A percentile compares a stretch with the other conserved stretches of the same genome.
These are phyloP conservation scores for Candida neerlandica DNA, from an alignment of 1,139 yeast genomes.

Conservation along the genomic window DNA sequence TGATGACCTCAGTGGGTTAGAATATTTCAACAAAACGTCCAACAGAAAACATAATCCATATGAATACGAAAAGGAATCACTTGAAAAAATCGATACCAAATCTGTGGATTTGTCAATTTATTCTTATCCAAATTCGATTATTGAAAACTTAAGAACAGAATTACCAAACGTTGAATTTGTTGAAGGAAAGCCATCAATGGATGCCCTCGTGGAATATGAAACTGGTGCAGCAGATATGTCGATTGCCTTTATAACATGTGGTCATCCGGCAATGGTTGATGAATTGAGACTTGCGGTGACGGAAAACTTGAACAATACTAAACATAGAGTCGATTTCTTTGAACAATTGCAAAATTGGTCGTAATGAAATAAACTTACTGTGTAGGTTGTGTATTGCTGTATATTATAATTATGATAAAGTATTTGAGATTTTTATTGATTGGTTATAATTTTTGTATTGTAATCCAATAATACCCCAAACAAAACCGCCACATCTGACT, in stretches of 20 bases:
- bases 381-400: neutral
- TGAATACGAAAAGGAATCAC: slow-evolving; percentile 4
- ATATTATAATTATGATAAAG: neutral
- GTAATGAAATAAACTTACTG: neutral
- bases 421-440: neutral
- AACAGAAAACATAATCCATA: neutral
- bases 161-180: slow-evolving; percentile 26
- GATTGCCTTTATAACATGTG: slow-evolving; percentile 39
- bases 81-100: slow-evolving; percentile 19
- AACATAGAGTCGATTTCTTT: slow-evolving; percentile 27
- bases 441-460: no score
- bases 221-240: slow-evolving; percentile 28
- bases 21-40: neutral
- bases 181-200: slow-evolving; percentile 34
- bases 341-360: slow-evolving; percentile 33
- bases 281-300: slow-evolving; percentile 30
- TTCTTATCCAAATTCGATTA: slow-evolving; percentile 8
- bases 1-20: slow-evolving; percentile 8
- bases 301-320: slow-evolving; percentile 22
- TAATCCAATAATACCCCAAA: no score
- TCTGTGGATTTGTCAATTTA: slow-evolving; percentile 8
- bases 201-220: slow-evolving; percentile 23
- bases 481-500: no score
- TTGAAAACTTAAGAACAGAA: slow-evolving; percentile 10
- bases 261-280: slow-evolving; percentile 41